Base-by-base conservation (phyloP, 2,329 filamentous ascomycete genomes). In the Xylariaceae sp. region DNA sequence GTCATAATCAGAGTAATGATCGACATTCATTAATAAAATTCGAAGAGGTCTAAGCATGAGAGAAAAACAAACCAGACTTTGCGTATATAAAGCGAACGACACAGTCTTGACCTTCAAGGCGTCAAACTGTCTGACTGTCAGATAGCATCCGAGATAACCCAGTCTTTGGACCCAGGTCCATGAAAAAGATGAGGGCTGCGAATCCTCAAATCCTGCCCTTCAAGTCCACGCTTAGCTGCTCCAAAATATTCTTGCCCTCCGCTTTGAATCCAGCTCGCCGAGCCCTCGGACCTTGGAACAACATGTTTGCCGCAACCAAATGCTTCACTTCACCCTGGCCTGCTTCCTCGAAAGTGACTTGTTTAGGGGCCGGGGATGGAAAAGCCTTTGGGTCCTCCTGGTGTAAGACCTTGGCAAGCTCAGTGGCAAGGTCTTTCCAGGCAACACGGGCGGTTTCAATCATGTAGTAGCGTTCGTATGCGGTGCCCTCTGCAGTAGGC, bases 381-480 rank as follows among this genome's bases (percentile, higher is more conserved):
- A 38, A 38, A 14, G 34, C 10, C 5, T 13, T 9, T 9, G 34
- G 34, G 34, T 38, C 34, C 34, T 38, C 42, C 18, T 22, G 45
- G 45, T 47, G 45, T 9, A 47, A 17, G 2, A 41, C 34, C 3
- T 9, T 17, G 45, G 45, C 45, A 2, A 47, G 17, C n/a, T 6
- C 34, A 17, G 45, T 19, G n/a, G 45, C 45, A 14, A 47, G 33
- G 16, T 17, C 34, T 18, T 40, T 47, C 33, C 36, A 40, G 33
- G 45, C 2, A 14, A 47, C 33, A 6, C 17, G 14, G 33, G 9
- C 11, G 10, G 16, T 31, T n/a, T 19, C 17, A 14, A 47, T 2
- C 16, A 47, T 47, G 34, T 47, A 47, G 33, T 40, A 47, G 14
- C 36, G 31, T 7, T 31, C 28, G 17, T 47, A 39, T n/a, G 45